Evolutionary conservation across 331 rosid species (phyloP).

Genomic region (Malus hybrid): DNA sequence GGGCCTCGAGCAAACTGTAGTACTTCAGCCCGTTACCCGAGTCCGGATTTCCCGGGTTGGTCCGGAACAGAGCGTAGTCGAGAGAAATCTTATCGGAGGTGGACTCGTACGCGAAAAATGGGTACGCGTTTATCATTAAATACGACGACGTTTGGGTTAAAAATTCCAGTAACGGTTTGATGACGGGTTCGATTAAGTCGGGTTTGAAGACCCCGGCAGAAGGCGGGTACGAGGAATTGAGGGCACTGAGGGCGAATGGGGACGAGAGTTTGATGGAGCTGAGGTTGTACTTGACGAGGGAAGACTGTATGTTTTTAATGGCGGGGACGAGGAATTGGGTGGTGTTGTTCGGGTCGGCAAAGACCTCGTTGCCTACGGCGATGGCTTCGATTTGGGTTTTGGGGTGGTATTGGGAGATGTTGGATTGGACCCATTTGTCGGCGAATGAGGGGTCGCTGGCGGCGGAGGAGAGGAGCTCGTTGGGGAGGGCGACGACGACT

Average conservation of each 20-base stretch:
- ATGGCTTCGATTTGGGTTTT: conserved; percentile 63
- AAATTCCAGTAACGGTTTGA: conserved; percentile 62
- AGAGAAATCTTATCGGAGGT: conserved; percentile 46
- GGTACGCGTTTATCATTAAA: conserved; percentile 74
- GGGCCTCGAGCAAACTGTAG: conserved; percentile 55
- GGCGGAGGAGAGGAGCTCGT: conserved; percentile 59
- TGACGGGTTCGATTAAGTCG: conserved; percentile 52
- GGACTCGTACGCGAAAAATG: conserved; percentile 57
- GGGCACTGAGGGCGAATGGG: conserved; percentile 59
- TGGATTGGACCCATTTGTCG: conserved; percentile 65
- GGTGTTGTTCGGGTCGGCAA: conserved; percentile 56
- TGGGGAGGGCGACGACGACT: conserved; percentile 57
- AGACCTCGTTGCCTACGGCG: conserved; percentile 84
- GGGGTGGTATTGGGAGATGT: conserved; percentile 46
- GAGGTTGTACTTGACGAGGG: conserved; percentile 34
- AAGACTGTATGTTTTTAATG: conserved; percentile 54
- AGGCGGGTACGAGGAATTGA: conserved; percentile 62
- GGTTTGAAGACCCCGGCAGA: conserved; percentile 74
- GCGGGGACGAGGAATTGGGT: conserved; percentile 67
- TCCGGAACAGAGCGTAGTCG: conserved; percentile 47
- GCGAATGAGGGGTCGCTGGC: conserved; percentile 59
- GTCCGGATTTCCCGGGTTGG: conserved; percentile 62
- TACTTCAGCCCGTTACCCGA: conserved; percentile 65
- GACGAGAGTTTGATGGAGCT: conserved; percentile 55
- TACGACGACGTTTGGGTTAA: conserved; percentile 46